Base-by-base conservation (phyloP, 352 stramenopile species). In the Pythium diclinum region DNA sequence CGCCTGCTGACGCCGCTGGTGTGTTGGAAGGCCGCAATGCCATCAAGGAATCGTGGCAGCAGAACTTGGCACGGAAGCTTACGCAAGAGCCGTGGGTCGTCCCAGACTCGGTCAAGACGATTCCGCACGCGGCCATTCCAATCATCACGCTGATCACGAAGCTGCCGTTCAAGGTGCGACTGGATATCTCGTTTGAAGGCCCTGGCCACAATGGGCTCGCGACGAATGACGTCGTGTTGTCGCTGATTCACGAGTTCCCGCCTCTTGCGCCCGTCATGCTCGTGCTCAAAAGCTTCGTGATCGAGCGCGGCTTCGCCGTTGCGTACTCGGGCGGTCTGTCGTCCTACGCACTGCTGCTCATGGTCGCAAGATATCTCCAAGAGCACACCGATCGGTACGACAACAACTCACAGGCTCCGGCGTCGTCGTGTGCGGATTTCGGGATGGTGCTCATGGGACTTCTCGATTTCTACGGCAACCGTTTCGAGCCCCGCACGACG, bases 11-110 rank as follows among this genome's bases (percentile, higher is more conserved):
- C 49, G 94, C 96, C 21, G 95, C 96, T 36, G 97, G 97, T 33
- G 92, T 98, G 49, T 70, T 99, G 34, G 97, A 99, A 88, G 97
- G 97, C 40, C 83, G 97, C 65, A 99, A 99, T 74, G 97, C 97
- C 16, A 99, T 99, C 66, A 99, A 99, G 68, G 96, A 99, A 70
- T 97, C 93, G 7, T 98, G 94, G 81, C 97, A 99, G 73, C 97
- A 99, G 71, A 92, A 99, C 33, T 81, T 99, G 13, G 92, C 95
- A 23, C 85, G 96, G 34, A 98, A 97, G 59, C 75, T 99, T 11
- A 96, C 96, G 17, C 84, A 90, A 67, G 94, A 98, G 56, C 80
- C 87, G 3, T 98, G 92, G 92, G 90, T 97, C 44, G 80, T 96
- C 21, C 79, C 77, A 10, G 87, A 97, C 60, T 98, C 95, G 28